phyloP scores from a whole-genome alignment of 177 flowering plant species.

The Viscum album region DNA sequence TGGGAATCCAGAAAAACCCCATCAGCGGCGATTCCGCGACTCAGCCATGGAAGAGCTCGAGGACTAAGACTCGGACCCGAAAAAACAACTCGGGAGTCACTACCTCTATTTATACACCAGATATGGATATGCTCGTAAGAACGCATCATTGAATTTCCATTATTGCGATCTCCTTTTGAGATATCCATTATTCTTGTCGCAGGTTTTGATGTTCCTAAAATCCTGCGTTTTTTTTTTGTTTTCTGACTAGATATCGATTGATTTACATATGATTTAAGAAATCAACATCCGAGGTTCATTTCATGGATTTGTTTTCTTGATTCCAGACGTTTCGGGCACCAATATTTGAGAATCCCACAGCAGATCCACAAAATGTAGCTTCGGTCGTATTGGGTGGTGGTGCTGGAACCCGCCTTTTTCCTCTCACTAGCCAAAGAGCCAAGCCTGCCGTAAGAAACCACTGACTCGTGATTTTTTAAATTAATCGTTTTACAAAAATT shows the following conservation, averaged over 20 bases:
- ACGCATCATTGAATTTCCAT: background rate
- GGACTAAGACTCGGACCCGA: constrained; percentile 11
- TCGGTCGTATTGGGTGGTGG: constrained; percentile 64
- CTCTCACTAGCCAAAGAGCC: constrained; percentile 60
- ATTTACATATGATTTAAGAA: background rate
- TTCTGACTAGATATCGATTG: background rate
- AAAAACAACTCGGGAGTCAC: constrained; percentile 20
- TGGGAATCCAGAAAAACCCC: constrained; percentile 20
- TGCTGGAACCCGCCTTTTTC: constrained; percentile 66
- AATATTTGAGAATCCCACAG: constrained; percentile 21
- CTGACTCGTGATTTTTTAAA: too few relatives aligned
- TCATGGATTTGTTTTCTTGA: constrained; percentile 2
- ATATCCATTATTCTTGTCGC: too few relatives aligned
- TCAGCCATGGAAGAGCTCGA: constrained; percentile 18
- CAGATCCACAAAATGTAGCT: constrained; percentile 51
- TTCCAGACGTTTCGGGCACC: constrained; percentile 43
- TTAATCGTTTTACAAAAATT: too few relatives aligned
- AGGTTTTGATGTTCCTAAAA: background rate
- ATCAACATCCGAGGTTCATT: background rate
- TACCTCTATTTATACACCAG: constrained; percentile 44
- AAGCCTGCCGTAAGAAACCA: constrained; percentile 50
- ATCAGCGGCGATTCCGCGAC: constrained; percentile 21
- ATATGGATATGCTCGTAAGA: constrained; percentile 35
- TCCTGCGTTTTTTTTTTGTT: background rate
- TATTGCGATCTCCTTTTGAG: background rate